phyloP scores from a whole-genome alignment of 805 yeast genomes.

The Lipomyces lipofer region DNA sequence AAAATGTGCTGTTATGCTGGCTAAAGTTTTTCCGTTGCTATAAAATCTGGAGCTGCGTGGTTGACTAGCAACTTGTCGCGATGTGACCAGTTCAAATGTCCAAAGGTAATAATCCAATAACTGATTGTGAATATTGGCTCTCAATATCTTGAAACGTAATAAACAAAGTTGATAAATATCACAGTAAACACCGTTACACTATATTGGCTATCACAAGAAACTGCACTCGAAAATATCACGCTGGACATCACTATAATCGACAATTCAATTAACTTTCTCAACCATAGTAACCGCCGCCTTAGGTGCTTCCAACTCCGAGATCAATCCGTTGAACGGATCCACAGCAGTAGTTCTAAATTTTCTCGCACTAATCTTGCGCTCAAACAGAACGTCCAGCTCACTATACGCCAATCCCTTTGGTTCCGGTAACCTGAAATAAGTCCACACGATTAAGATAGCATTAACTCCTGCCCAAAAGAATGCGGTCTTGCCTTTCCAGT shows the following conservation, averaged over 20 bases:
- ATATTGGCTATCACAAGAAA: neutral
- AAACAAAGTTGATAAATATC: neutral
- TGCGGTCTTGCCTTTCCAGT: slow-evolving; percentile 18
- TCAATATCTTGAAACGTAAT: neutral
- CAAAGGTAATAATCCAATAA: neutral
- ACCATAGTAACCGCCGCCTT: neutral
- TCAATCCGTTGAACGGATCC: slow-evolving; percentile 4
- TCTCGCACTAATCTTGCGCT: slow-evolving; percentile 3
- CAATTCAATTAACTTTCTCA: neutral
- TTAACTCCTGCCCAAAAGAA: slow-evolving; percentile 42
- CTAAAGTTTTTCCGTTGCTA: neutral
- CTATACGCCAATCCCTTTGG: slow-evolving; percentile 58
- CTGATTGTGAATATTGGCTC: neutral
- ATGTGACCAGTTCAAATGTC: too few species aligned
- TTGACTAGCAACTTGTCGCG: too few species aligned
- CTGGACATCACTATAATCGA: neutral
- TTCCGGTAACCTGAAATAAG: slow-evolving; percentile 58
- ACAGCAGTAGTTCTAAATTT: slow-evolving; percentile 8
- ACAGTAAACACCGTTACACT: neutral
- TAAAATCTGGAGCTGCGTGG: neutral
- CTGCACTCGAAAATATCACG: neutral
- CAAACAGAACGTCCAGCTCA: slow-evolving; percentile 58
- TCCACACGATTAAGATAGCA: slow-evolving; percentile 44
- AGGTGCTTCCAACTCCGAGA: neutral
- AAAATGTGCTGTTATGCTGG: neutral